These are phyloP conservation scores for Leavenworthia alabamica DNA, from an alignment of 345 rosid genomes.

Conservation along the genomic window DNA sequence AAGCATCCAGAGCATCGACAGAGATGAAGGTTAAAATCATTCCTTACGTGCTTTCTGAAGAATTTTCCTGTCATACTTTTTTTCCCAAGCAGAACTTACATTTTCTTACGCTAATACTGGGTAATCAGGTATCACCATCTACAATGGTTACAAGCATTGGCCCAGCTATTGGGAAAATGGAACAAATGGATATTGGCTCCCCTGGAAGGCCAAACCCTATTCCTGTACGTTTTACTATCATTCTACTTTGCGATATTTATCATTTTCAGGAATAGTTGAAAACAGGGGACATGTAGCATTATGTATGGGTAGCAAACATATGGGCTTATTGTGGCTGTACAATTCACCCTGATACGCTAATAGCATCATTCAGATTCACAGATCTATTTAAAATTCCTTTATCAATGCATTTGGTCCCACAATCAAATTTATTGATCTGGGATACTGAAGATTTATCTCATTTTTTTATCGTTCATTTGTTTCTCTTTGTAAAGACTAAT, in stretches of 20 bases:
- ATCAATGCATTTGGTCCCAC: not conserved
- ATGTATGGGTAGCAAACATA: slow-evolving; percentile 1
- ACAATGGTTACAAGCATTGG: slow-evolving; percentile 31
- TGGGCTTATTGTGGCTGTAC: not conserved
- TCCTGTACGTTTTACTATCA: slow-evolving; percentile 24
- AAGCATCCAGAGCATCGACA: slow-evolving; percentile 35
- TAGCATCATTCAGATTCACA: not conserved
- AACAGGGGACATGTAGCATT: not conserved
- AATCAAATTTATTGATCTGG: not conserved
- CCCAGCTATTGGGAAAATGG: slow-evolving; percentile 44
- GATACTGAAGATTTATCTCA: not conserved
- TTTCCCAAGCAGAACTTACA: not conserved
- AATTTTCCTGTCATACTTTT: not conserved
- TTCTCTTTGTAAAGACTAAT: not conserved
- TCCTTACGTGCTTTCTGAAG: not conserved
- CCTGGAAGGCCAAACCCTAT: slow-evolving; percentile 38
- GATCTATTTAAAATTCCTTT: not conserved
- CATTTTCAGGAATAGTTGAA: not conserved
- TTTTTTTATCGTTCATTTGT: slow-evolving; percentile 7
- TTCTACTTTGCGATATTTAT: not conserved
- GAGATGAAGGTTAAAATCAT: slow-evolving; percentile 22
- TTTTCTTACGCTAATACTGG: too few relatives aligned
- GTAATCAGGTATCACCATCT: slow-evolving; percentile 36
- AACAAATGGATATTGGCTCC: slow-evolving; percentile 39
- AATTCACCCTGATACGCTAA: not conserved